Evolutionary conservation across 1,284 basidiomycete species (phyloP), one percentile per base, ranked within the genome.

Genomic region (Boletus nobilissimus): DNA sequence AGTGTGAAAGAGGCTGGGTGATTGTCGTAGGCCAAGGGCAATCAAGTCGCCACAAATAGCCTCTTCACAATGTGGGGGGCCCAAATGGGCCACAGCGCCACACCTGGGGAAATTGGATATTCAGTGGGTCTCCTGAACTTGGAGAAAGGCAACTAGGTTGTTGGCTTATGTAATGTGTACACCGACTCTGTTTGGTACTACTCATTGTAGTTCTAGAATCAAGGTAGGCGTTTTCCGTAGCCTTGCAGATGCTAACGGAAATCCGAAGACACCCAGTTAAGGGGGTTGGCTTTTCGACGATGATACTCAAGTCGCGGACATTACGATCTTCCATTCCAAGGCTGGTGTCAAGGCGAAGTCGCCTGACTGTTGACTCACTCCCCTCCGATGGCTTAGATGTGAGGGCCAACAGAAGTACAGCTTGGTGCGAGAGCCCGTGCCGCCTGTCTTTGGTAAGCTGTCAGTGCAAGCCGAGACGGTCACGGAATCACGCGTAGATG

Each of bases 191-290:
- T n/a, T n/a, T n/a, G n/a, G n/a, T n/a, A n/a, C n/a, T n/a, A n/a
- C n/a, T n/a, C n/a, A n/a, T n/a, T n/a, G n/a, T n/a, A n/a, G n/a
- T n/a, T 54, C 39, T 8, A 22, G 40, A 39, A 46, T 22, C 10
- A 57, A 76, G 73, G 82, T 81, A 66, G 11, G 63, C 18, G 14
- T 54, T 69, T 3, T 8, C 24, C 18, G 29, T 34, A 16, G 5
- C 1, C n/a, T n/a, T n/a, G n/a, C 36, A 39, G 57, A 62, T 70
- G 18, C 73, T 80, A 6, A 83, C 14, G 19, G 26, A 67, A 26
- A 39, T n/a, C 11, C 16, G 16, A 57, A 73, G 66, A 32, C 18
- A 32, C 36, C 22, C 11, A 11, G 38, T 16, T 29, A 48, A 65
- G 51, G 26, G 57, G 24, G 34, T 34, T 26, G 39, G 34, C 9